Conservation (phyloP, 306 rosid genomes). For the Prosopis cineraria region DNA sequence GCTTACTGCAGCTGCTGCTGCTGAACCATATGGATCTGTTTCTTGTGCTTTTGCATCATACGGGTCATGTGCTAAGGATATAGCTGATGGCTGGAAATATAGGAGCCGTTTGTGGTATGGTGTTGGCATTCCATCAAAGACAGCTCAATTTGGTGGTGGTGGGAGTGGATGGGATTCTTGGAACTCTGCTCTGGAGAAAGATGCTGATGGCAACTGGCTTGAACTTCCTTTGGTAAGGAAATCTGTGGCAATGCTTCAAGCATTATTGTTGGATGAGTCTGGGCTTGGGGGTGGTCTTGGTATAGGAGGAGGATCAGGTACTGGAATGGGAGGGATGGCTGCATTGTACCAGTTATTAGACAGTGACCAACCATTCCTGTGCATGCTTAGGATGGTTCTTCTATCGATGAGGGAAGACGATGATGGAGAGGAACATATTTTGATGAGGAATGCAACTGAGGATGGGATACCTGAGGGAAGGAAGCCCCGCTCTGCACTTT, state of each 20-base stretch:
- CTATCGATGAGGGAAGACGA: constrained; percentile 96
- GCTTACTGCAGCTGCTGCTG: constrained; percentile 97
- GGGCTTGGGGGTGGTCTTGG: constrained; percentile 99
- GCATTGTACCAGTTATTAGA: constrained; percentile 92
- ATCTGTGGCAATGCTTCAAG: constrained; percentile 94
- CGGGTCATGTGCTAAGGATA: constrained; percentile 83
- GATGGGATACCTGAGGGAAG: constrained; percentile 67
- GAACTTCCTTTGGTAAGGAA: constrained; percentile 91
- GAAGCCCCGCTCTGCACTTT: constrained; percentile 70
- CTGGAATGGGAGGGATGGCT: constrained; percentile 99
- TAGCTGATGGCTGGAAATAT: constrained; percentile 93
- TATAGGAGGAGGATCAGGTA: constrained; percentile 98
- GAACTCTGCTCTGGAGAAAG: constrained; percentile 83
- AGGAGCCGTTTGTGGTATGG: constrained; percentile 98
- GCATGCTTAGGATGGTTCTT: constrained; percentile 99
- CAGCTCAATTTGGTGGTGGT: constrained; percentile 78
- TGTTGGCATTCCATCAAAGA: constrained; percentile 78
- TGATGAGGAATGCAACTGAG: constrained; percentile 53
- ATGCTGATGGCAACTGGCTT: constrained; percentile 76
- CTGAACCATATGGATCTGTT: constrained; percentile 91
- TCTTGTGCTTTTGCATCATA: constrained; percentile 92
- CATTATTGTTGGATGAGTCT: constrained; percentile 88
- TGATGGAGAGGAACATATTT: constrained; percentile 65
- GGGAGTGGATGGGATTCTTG: constrained; percentile 91
- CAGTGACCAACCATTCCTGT: constrained; percentile 97